phyloP scores from a whole-genome alignment of 306 rosid genomes.

The Sphenostylis stenocarpa region DNA sequence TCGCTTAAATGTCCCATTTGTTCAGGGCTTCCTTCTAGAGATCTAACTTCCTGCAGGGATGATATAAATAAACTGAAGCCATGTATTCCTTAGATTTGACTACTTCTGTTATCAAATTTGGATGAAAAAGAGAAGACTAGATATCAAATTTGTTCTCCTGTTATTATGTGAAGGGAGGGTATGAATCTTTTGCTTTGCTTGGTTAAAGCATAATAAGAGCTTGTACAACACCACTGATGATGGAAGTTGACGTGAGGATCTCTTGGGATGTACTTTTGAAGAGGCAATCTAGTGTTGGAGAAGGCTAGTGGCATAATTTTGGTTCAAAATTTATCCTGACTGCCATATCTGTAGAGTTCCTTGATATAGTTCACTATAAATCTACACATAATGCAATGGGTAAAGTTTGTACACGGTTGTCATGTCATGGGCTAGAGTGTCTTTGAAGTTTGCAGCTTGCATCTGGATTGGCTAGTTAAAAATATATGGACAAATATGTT shows the following conservation, averaged over 20 bases:
- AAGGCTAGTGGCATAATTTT: not conserved
- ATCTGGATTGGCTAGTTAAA: not conserved
- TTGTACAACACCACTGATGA: not conserved
- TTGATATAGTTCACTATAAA: slow-evolving; percentile 1
- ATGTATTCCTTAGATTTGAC: slow-evolving; percentile 11
- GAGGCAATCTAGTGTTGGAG: slow-evolving; percentile 4
- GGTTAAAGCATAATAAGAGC: not conserved
- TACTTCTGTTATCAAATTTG: slow-evolving; percentile 1
- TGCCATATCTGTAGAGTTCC: not conserved
- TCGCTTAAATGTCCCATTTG: slow-evolving; percentile 17
- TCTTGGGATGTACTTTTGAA: not conserved
- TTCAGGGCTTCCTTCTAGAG: slow-evolving; percentile 24
- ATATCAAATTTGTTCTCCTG: not conserved
- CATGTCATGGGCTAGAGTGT: slow-evolving; percentile 4
- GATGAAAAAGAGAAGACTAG: not conserved
- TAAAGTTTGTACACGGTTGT: slow-evolving; percentile 10
- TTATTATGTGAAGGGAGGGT: not conserved
- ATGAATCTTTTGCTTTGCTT: not conserved
- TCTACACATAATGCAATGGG: slow-evolving; percentile 2
- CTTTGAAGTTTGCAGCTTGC: slow-evolving; percentile 13
- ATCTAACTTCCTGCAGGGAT: not conserved
- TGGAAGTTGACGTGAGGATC: not conserved
- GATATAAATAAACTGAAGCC: slow-evolving; percentile 9
- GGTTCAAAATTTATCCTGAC: slow-evolving; percentile 11
- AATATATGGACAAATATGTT: slow-evolving; percentile 8